Evolutionary conservation across 495 filamentous ascomycete genomes (phyloP), one percentile per base, ranked within the genome.

Genomic region (Trichocladium antarcticum): DNA sequence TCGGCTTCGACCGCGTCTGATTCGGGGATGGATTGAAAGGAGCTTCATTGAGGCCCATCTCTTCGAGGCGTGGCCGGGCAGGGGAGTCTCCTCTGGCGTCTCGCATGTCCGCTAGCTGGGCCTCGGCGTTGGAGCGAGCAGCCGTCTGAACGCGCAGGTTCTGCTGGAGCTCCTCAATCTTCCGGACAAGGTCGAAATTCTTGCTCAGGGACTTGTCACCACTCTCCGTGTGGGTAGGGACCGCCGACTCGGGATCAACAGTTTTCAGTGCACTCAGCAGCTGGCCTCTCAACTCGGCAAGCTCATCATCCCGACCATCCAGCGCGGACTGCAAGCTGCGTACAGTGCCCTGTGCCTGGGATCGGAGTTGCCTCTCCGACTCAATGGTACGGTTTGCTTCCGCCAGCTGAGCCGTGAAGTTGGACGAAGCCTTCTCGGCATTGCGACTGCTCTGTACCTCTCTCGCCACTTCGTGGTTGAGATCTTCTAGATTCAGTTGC

Each of bases 381-480:
- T 97, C 92, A 12, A 98, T 76, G 45, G 79, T 89, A 21, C 92
- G 76, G 56, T 94, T 95, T 6, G 78, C 79, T 63, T 98, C 92
- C 0, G 87, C 86, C 4, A 98, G 69, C 59, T 98, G 90, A 28
- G 84, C 77, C 11, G 80, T 85, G 22, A 82, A 75, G 20, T 77
- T 82, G 1, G 90, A 95, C n/a, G 87, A 84, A 11, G 79, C 77
- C 56, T 94, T 92, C 66, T 98, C 92, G 14, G 92, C 92, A 62
- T 82, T 89, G 14, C 92, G 83, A 53, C 80, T 94, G 34, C 81
- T 81, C 68, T 96, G 92, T 56, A 92, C 89, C 63, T 96, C 92
- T 12, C 87, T 74, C 21, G 81, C 84, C 32, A 96, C 76, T 65
- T 97, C 89, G 62, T 98, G 92, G 56, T 89, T 95, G 21, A 96